Conservation (phyloP, 2,329 filamentous ascomycete genomes). For the Orbilia quercus region DNA sequence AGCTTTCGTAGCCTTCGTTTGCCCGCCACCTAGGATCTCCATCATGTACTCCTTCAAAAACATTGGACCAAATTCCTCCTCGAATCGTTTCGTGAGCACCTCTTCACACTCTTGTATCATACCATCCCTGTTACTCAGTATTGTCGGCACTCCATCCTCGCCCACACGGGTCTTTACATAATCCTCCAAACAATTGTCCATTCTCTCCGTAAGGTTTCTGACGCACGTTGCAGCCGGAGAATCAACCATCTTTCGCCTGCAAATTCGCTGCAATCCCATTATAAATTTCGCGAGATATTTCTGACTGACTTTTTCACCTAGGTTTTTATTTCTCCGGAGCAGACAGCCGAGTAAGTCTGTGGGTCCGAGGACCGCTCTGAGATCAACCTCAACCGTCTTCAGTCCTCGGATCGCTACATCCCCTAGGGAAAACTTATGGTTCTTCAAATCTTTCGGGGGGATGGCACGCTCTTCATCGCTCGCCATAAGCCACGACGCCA, state of each 20-base stretch:
- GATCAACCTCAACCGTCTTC: not conserved
- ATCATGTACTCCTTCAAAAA: slow-evolving; percentile 1
- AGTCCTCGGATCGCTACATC: not conserved
- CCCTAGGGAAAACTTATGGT: not conserved
- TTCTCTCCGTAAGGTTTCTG: too few species aligned
- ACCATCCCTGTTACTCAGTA: not conserved
- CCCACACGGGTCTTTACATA: too few species aligned
- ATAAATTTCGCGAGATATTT: too few species aligned
- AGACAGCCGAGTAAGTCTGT: not conserved
- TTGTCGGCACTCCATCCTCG: not conserved
- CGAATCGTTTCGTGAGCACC: not conserved
- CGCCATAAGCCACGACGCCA: too few species aligned
- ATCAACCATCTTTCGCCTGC: too few species aligned
- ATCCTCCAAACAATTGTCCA: too few species aligned
- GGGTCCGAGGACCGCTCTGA: not conserved
- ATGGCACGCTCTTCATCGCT: too few species aligned
- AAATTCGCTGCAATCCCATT: too few species aligned
- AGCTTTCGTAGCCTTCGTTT: not conserved
- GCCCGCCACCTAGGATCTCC: not conserved
- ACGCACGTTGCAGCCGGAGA: too few species aligned
- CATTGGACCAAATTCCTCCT: not conserved
- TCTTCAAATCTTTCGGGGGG: not conserved
- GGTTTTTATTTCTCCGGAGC: not conserved
- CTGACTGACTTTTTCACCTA: not conserved
- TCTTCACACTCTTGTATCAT: not conserved